Percentiles rank a stretch among this genome's conserved stretches.
phyloP scores from a whole-genome alignment of 352 stramenopile species.

The Phytophthora rubi region DNA sequence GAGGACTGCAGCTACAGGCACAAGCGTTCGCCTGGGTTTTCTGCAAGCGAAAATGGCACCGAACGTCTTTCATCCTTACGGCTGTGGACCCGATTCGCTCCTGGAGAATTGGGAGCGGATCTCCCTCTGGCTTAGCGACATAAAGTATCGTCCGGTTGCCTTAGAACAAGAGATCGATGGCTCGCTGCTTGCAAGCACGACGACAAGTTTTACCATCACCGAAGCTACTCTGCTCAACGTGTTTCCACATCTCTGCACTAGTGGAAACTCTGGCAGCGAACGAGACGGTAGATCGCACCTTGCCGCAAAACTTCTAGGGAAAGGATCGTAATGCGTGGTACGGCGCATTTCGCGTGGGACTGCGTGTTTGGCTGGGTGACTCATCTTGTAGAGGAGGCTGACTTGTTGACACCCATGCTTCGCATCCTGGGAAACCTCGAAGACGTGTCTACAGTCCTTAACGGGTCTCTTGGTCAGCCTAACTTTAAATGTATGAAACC shows the following conservation, averaged over 20 bases:
- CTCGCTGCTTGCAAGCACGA: conserved; percentile 1
- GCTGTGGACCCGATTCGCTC: conserved; percentile 2
- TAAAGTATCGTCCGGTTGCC: not conserved
- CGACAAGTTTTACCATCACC: conserved; percentile 9
- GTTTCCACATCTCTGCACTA: conserved; percentile 3
- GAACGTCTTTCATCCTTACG: not conserved
- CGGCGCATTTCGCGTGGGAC: conserved; percentile 2
- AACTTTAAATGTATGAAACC: not conserved
- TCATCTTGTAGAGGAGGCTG: not conserved
- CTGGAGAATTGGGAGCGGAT: conserved; percentile 2
- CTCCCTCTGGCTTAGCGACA: not conserved
- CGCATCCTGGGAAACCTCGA: not conserved
- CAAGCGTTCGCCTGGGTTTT: not conserved
- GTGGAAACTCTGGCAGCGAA: not conserved
- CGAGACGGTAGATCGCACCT: not conserved
- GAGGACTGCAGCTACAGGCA: not conserved
- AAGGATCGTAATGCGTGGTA: not conserved
- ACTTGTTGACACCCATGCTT: conserved; percentile 2
- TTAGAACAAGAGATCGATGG: not conserved
- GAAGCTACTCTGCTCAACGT: not conserved
- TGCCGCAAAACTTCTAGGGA: not conserved
- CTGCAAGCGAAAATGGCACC: conserved; percentile 4
- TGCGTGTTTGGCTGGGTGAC: not conserved
- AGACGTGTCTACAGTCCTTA: not conserved
- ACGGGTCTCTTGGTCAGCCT: not conserved